Evolutionary conservation across 2,329 filamentous ascomycete species (phyloP).

Genomic region (Cyphellophora attinorum): DNA sequence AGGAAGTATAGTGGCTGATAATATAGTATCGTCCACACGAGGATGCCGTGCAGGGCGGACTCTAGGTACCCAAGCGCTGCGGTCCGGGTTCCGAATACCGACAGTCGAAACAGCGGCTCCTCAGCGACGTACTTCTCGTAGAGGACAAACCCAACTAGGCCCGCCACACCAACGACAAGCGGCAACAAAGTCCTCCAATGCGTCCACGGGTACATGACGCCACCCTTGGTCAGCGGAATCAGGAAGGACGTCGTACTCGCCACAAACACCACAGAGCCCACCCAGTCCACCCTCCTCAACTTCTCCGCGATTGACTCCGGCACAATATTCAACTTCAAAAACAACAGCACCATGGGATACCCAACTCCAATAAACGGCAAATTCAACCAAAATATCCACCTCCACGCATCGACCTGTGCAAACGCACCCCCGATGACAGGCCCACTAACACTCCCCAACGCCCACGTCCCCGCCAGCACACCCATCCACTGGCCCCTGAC

Average conservation of each 20-base stretch:
- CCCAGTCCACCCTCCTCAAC: constrained; percentile 50
- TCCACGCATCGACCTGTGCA: constrained; percentile 24
- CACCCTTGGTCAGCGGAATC: constrained; percentile 56
- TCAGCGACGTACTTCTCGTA: constrained; percentile 44
- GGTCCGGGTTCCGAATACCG: constrained; percentile 37
- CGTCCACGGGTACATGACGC: constrained; percentile 55
- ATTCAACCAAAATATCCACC: constrained; percentile 60
- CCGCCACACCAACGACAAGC: constrained; percentile 44
- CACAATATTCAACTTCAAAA: constrained; percentile 42
- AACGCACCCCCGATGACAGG: constrained; percentile 23
- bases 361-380: constrained; percentile 47
- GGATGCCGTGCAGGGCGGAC: constrained; percentile 46
- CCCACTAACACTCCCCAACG: constrained; percentile 14
- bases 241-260: constrained; percentile 49
- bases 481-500: constrained; percentile 17
- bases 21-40: constrained; percentile 43
- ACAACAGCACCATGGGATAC: constrained; percentile 38
- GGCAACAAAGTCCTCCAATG: constrained; percentile 55
- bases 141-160: constrained; percentile 42
- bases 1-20: constrained; percentile 39
- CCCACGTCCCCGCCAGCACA: constrained; percentile 16
- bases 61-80: constrained; percentile 41
- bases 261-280: constrained; percentile 53
- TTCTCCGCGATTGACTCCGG: constrained; percentile 40
- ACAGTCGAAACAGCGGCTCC: constrained; percentile 41